Evolutionary conservation across 2,329 filamentous ascomycete species (phyloP).

Genomic region (Proliferodiscus dingleyae): DNA sequence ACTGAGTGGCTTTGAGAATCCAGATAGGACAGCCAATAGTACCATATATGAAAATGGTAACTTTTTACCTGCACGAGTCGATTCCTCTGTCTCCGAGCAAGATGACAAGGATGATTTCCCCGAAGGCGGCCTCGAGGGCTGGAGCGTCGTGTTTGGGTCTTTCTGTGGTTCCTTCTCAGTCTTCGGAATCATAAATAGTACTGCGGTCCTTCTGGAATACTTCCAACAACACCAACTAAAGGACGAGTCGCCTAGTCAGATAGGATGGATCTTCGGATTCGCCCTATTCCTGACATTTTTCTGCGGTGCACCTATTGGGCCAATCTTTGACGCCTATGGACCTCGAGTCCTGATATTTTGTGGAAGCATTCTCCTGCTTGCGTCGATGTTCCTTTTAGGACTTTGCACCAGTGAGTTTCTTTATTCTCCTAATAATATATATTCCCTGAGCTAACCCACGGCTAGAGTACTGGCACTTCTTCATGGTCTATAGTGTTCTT

Average conservation of each 20-base stretch:
- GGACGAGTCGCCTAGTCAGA: constrained; percentile 50
- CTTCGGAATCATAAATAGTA: constrained; percentile 59
- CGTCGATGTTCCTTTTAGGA: constrained; percentile 47
- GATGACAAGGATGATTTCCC: constrained; percentile 46
- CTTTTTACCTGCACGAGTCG: constrained; percentile 6
- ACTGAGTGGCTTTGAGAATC: neutral
- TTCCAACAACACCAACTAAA: constrained; percentile 56
- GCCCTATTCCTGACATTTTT: constrained; percentile 66
- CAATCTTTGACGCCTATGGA: constrained; percentile 63
- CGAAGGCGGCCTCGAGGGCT: constrained; percentile 60
- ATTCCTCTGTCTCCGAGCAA: constrained; percentile 7
- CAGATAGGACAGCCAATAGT: constrained; percentile 7
- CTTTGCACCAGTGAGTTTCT: constrained; percentile 45
- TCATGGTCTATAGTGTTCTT: constrained; percentile 59
- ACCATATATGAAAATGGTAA: constrained; percentile 11
- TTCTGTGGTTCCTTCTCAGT: constrained; percentile 58
- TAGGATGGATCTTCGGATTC: constrained; percentile 56
- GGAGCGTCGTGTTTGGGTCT: constrained; percentile 62
- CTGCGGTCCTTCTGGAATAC: constrained; percentile 60
- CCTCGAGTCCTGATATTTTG: constrained; percentile 39
- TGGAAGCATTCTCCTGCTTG: constrained; percentile 27
- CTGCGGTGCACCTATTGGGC: constrained; percentile 63
- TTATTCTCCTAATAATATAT: neutral
- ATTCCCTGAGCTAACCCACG: constrained; percentile 2
- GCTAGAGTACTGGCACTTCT: constrained; percentile 62